Evolutionary conservation across 2,329 filamentous ascomycete genomes (phyloP).

Genomic region (Colletotrichum sp.): DNA sequence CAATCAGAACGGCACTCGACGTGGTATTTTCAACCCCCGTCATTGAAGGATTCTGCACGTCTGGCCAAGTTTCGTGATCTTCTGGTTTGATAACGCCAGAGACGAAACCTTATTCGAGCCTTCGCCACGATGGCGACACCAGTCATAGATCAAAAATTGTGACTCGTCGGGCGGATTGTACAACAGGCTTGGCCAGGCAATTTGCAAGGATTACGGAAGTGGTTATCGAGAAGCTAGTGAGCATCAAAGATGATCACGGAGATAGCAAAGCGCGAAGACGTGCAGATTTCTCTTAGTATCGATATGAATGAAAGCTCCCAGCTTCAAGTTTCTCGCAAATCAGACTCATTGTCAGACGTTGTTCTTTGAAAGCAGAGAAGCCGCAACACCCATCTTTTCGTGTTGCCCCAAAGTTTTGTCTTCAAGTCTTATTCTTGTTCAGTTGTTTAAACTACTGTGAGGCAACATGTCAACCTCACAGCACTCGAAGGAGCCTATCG

Average conservation of each 20-base stretch:
- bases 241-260: neutral
- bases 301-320: neutral
- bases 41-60: neutral
- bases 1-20: neutral
- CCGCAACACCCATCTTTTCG: neutral
- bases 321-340: neutral
- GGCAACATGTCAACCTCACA: neutral
- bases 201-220: neutral
- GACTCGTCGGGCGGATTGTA: neutral
- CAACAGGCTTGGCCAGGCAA: neutral
- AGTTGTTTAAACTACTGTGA: neutral
- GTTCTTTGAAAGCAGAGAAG: neutral
- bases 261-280: neutral
- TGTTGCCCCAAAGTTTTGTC: neutral
- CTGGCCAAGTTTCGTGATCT: neutral
- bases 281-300: neutral
- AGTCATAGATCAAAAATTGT: neutral
- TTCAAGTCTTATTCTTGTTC: neutral
- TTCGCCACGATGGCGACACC: neutral
- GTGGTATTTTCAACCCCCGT: neutral
- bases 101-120: neutral
- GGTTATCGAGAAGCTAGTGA: neutral
- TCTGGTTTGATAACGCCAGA: neutral
- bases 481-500: slow-evolving; percentile 31
- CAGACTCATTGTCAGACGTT: neutral